Evolutionary conservation across 2,329 filamentous ascomycete species (phyloP).

Genomic region (Penicillium janthinellum): DNA sequence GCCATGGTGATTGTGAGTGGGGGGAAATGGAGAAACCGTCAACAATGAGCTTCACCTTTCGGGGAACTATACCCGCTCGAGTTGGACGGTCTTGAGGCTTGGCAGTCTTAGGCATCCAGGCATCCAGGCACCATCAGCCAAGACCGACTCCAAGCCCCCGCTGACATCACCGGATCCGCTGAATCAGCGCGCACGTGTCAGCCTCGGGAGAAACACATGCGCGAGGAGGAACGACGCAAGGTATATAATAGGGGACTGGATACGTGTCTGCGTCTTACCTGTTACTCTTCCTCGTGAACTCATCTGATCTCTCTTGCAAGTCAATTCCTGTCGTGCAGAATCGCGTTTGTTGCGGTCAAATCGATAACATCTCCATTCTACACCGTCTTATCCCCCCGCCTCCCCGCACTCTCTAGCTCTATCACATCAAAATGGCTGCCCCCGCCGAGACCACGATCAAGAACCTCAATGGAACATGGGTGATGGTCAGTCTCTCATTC

Average conservation of each 20-base stretch:
- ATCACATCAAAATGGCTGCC: constrained; percentile 64
- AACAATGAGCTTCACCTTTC: constrained; percentile 14
- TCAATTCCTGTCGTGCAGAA: background rate
- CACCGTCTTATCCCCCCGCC: constrained; percentile 18
- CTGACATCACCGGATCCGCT: background rate
- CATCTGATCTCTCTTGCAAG: background rate
- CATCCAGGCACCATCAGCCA: background rate
- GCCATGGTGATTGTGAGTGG: constrained; percentile 57
- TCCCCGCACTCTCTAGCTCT: constrained; percentile 23
- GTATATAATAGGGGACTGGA: constrained; percentile 19
- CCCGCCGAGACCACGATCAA: constrained; percentile 66
- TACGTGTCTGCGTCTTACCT: constrained; percentile 4
- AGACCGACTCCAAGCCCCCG: background rate
- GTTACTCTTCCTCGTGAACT: background rate
- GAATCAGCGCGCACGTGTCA: constrained; percentile 19
- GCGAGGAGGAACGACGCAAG: background rate
- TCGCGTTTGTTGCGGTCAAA: background rate
- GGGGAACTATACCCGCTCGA: constrained; percentile 1
- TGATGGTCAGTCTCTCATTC: constrained; percentile 58
- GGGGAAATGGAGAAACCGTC: constrained; percentile 5
- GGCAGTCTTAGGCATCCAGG: constrained; percentile 4
- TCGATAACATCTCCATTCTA: background rate
- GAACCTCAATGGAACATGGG: constrained; percentile 70
- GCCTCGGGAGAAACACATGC: constrained; percentile 30
- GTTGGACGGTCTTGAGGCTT: background rate